Conservation (phyloP, 2,329 filamentous ascomycete species). For the Phialemonium atrogriseum region DNA sequence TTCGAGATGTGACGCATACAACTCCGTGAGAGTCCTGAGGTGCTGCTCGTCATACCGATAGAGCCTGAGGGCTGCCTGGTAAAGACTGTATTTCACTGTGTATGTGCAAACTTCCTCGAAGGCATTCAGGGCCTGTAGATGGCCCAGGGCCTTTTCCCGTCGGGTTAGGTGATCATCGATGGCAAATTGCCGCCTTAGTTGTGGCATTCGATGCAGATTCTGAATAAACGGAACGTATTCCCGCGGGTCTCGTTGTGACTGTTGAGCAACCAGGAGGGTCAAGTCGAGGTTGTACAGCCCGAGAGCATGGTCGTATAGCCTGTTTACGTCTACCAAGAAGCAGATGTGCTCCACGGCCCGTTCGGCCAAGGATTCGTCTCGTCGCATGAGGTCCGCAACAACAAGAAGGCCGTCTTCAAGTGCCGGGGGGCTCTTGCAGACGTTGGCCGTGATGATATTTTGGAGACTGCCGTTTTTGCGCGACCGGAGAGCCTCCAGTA, state of each 20-base stretch:
- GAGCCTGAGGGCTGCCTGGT: conserved; percentile 66
- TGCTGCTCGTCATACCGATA: conserved; percentile 73
- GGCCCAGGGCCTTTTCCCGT: conserved; percentile 65
- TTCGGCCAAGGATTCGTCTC: conserved; percentile 66
- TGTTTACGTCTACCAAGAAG: conserved; percentile 90
- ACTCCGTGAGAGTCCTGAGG: conserved; percentile 58
- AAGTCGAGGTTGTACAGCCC: conserved; percentile 89
- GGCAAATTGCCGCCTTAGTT: conserved; percentile 64
- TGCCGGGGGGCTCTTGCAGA: conserved; percentile 88
- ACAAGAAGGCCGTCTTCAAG: conserved; percentile 76
- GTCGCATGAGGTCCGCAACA: conserved; percentile 64
- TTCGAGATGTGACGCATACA: conserved; percentile 75
- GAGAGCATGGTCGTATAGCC: conserved; percentile 81
- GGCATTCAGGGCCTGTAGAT: conserved; percentile 63
- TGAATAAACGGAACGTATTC: conserved; percentile 96
- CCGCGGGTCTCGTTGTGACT: conserved; percentile 88
- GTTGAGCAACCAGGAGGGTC: conserved; percentile 83
- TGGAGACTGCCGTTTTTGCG: conserved; percentile 63
- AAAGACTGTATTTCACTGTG: conserved; percentile 69
- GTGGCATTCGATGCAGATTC: conserved; percentile 66
- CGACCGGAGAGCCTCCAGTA: conserved; percentile 58
- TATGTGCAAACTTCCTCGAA: conserved; percentile 77
- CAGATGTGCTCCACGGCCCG: conserved; percentile 93
- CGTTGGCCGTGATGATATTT: conserved; percentile 88
- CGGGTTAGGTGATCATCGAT: conserved; percentile 85